Evolutionary conservation across 768 basidiomycete genomes (phyloP).

Genomic region (Lactifluus hygrophoroides): DNA sequence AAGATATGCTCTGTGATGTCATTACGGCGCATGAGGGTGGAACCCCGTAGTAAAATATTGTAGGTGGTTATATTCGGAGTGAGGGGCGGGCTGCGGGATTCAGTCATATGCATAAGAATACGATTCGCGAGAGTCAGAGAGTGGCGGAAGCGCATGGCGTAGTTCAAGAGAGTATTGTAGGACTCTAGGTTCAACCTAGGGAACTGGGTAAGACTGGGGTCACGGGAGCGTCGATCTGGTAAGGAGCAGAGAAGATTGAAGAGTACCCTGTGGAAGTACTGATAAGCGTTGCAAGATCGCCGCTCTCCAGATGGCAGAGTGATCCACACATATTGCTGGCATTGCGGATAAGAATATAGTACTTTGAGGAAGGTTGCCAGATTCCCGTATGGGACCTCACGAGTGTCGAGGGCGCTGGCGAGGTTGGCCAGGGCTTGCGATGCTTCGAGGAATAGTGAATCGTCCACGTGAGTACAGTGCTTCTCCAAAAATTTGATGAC

Average conservation of each 20-base stretch:
- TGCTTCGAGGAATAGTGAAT: constrained; percentile 14
- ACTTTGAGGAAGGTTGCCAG: constrained; percentile 16
- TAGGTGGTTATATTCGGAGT: constrained; percentile 42
- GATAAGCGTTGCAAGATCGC: constrained; percentile 21
- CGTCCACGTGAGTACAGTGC: constrained; percentile 5
- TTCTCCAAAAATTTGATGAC: constrained; percentile 20
- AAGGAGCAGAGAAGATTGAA: constrained; percentile 18
- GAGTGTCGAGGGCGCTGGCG: constrained; percentile 10
- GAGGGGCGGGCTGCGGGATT: constrained; percentile 33
- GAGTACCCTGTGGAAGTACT: constrained; percentile 28
- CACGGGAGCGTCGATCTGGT: not conserved
- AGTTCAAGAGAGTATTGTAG: constrained; percentile 60
- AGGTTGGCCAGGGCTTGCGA: constrained; percentile 19
- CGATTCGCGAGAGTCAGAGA: constrained; percentile 39
- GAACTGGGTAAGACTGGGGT: constrained; percentile 6
- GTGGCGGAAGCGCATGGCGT: constrained; percentile 52
- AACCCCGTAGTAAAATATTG: constrained; percentile 52
- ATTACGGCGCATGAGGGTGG: constrained; percentile 40
- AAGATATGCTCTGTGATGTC: constrained; percentile 36
- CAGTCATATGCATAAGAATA: constrained; percentile 49
- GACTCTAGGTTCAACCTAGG: constrained; percentile 33
- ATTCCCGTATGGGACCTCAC: not conserved
- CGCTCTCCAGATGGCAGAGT: constrained; percentile 8
- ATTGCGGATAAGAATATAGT: constrained; percentile 23
- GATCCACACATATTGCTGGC: constrained; percentile 22